Conservation (phyloP, 176 grass and related monocot genomes). For the Pontederia crassipes region DNA sequence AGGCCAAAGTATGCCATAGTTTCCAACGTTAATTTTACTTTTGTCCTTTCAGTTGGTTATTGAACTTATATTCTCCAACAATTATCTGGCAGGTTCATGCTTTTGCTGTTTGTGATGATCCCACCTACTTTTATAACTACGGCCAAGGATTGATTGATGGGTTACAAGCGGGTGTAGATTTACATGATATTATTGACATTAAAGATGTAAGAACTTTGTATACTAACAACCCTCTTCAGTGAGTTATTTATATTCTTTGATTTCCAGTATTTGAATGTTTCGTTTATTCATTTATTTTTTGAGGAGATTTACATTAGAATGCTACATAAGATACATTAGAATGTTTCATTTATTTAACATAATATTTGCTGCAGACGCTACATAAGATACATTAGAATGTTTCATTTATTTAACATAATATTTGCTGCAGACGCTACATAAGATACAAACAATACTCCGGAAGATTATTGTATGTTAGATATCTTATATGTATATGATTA, state of each 20-base stretch:
- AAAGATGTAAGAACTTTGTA: conserved; percentile 46
- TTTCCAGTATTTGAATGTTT: too few relatives aligned
- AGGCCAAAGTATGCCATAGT: conserved; percentile 50
- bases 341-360: too few relatives aligned
- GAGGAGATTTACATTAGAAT: too few relatives aligned
- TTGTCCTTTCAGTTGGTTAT: not conserved
- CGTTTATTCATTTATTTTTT: too few relatives aligned
- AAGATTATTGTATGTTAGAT: too few relatives aligned
- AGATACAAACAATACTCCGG: too few relatives aligned
- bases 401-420: too few relatives aligned
- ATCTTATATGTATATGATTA: too few relatives aligned
- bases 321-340: too few relatives aligned
- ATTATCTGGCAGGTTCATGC: conserved; percentile 73
- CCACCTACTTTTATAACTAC: conserved; percentile 75
- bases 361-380: too few relatives aligned
- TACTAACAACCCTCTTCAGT: not conserved
- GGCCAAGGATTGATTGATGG: conserved; percentile 88
- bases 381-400: too few relatives aligned
- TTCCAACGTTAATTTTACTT: conserved; percentile 9
- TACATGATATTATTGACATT: conserved; percentile 72
- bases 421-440: too few relatives aligned
- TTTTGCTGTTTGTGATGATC: conserved; percentile 90
- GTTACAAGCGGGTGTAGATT: conserved; percentile 61
- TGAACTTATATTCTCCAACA: conserved; percentile 24
- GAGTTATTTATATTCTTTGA: not conserved